Percentiles rank a stretch among this genome's conserved stretches.
phyloP scores from a whole-genome alignment of 192 early-diverging fungal species.

The Dispira simplex region DNA sequence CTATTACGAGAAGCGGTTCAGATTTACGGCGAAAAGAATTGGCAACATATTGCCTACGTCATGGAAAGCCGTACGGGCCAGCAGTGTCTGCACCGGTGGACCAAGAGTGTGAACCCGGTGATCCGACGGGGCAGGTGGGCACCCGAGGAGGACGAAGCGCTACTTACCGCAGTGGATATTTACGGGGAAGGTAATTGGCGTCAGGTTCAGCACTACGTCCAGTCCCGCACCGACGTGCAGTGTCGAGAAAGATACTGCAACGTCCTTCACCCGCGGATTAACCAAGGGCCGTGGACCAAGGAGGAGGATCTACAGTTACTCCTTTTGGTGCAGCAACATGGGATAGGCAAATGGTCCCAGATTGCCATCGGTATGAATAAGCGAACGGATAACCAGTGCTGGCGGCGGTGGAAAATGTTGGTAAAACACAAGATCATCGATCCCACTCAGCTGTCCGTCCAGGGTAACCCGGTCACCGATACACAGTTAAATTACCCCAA shows the following conservation, averaged over 20 bases:
- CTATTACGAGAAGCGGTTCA: constrained; percentile 43
- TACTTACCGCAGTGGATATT: constrained; percentile 40
- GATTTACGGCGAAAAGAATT: constrained; percentile 50
- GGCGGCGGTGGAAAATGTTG: constrained; percentile 32
- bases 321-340: constrained; percentile 22
- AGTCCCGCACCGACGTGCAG: constrained; percentile 58
- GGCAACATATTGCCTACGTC: constrained; percentile 49
- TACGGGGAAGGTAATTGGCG: constrained; percentile 56
- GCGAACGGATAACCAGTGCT: constrained; percentile 41
- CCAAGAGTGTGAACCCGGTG: constrained; percentile 46
- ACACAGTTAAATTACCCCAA: too few relatives aligned
- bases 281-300: constrained; percentile 35
- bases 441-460: too few relatives aligned
- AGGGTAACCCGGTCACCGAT: too few relatives aligned
- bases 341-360: constrained; percentile 40
- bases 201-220: constrained; percentile 51
- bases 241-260: constrained; percentile 67
- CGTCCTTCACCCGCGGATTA: constrained; percentile 38
- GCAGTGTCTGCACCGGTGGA: constrained; percentile 61
- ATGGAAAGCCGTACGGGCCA: constrained; percentile 48
- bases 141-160: constrained; percentile 46
- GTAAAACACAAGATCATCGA: constrained; percentile 15
- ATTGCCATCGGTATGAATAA: constrained; percentile 27
- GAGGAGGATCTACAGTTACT: constrained; percentile 30
- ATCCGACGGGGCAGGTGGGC: constrained; percentile 49